Evolutionary conservation across 169 alveolate genomes (phyloP).

Genomic region (Babesia caballi): DNA sequence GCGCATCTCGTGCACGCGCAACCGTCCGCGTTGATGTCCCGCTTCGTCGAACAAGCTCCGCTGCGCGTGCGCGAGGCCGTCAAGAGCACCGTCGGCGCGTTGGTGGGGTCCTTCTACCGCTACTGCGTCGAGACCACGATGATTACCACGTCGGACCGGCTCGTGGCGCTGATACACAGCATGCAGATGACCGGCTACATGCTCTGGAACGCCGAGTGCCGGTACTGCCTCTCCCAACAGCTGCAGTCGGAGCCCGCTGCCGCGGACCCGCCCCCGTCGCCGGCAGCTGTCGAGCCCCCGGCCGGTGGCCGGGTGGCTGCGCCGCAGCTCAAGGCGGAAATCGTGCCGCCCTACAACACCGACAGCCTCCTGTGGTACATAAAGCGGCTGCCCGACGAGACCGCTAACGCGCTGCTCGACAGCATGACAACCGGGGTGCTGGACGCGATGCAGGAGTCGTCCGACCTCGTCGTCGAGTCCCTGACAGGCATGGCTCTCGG

Average conservation of each 20-base stretch:
- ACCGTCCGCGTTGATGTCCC: conserved; percentile 69
- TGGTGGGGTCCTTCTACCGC: conserved; percentile 75
- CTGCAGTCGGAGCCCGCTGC: conserved; percentile 36
- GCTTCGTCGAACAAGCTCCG: conserved; percentile 73
- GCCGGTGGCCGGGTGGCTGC: neutral
- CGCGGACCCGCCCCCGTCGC: neutral
- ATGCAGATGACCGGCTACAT: conserved; percentile 79
- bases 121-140: conserved; percentile 79
- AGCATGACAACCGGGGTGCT: conserved; percentile 72
- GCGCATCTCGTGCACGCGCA: conserved; percentile 33
- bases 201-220: conserved; percentile 79
- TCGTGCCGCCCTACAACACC: neutral
- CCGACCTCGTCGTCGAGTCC: conserved; percentile 69
- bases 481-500: conserved; percentile 58
- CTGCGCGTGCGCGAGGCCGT: conserved; percentile 79
- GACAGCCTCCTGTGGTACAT: conserved; percentile 74
- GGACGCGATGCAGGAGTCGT: conserved; percentile 75
- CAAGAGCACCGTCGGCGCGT: conserved; percentile 71
- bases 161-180: conserved; percentile 70
- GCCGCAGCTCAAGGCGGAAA: neutral
- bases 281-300: neutral
- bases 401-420: conserved; percentile 70
- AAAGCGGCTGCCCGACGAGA: conserved; percentile 70
- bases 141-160: conserved; percentile 74
- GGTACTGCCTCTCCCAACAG: conserved; percentile 68